Percentiles rank a stretch among this genome's conserved stretches.
These are phyloP conservation scores for Pichia sp. DNA, from an alignment of 1,139 yeast species.

Conservation along the genomic window DNA sequence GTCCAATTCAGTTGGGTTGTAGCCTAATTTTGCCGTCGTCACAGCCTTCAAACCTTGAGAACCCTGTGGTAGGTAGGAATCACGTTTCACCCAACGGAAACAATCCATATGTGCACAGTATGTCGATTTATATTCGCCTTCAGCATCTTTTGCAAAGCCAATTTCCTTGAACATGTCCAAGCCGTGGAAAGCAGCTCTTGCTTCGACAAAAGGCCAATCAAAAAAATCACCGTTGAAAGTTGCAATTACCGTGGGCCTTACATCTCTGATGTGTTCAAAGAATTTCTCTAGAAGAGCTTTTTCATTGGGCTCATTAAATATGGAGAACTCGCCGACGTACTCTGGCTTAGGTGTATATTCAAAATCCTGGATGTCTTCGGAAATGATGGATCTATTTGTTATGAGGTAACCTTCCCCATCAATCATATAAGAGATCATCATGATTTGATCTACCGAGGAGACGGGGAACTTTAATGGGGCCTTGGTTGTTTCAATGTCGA, in stretches of 20 bases:
- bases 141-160: conserved; percentile 86
- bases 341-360: conserved; percentile 98
- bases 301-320: conserved; percentile 88
- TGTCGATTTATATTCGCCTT: conserved; percentile 88
- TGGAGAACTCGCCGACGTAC: conserved; percentile 83
- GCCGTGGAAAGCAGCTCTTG: conserved; percentile 78
- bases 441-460: conserved; percentile 84
- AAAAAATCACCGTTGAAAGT: conserved; percentile 98
- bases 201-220: conserved; percentile 98
- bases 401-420: conserved; percentile 95
- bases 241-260: conserved; percentile 88
- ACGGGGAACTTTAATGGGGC: conserved; percentile 96
- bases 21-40: conserved; percentile 91
- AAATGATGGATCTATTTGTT: conserved; percentile 89
- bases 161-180: conserved; percentile 88
- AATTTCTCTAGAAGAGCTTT: conserved; percentile 68
- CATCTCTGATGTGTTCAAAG: conserved; percentile 87
- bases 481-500: conserved; percentile 96
- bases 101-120: conserved; percentile 98
- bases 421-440: conserved; percentile 99
- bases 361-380: conserved; percentile 93
- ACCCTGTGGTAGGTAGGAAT: conserved; percentile 95
- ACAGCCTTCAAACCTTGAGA: conserved; percentile 98
- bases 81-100: conserved; percentile 98
- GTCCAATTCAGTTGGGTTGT: conserved; percentile 93